Conservation (phyloP, 1,284 basidiomycete species). For the Ustilago crameri region DNA sequence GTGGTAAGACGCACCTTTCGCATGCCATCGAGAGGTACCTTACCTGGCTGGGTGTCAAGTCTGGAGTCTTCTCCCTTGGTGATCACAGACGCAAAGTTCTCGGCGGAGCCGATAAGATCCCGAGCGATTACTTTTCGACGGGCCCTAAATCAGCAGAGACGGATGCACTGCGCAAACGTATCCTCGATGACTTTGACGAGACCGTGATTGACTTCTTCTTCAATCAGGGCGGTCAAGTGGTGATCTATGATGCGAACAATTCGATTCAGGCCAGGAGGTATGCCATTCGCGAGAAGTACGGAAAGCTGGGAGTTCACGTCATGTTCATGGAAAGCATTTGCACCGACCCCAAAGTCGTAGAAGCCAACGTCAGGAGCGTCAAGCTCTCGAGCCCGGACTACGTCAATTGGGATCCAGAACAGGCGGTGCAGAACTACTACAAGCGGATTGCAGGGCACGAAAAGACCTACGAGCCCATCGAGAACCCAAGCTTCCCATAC, state of each 20-base stretch:
- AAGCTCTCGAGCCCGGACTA: slow-evolving; percentile 95
- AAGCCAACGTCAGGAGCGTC: slow-evolving; percentile 92
- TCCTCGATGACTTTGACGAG: slow-evolving; percentile 84
- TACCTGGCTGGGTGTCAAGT: slow-evolving; percentile 97
- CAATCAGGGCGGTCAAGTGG: slow-evolving; percentile 83
- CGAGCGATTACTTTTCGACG: slow-evolving; percentile 88
- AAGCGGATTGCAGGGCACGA: slow-evolving; percentile 88
- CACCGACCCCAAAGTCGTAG: slow-evolving; percentile 83
- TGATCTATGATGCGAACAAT: slow-evolving; percentile 99
- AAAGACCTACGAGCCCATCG: slow-evolving; percentile 86
- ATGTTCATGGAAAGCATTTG: slow-evolving; percentile 77
- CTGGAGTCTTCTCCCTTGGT: slow-evolving; percentile 90
- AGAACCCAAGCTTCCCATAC: slow-evolving; percentile 79
- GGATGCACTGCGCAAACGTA: slow-evolving; percentile 77
- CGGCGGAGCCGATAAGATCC: slow-evolving; percentile 86
- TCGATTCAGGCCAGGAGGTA: slow-evolving; percentile 79
- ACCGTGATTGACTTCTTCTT: slow-evolving; percentile 90
- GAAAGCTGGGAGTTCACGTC: slow-evolving; percentile 82
- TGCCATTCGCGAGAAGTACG: slow-evolving; percentile 82
- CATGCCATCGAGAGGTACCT: slow-evolving; percentile 94
- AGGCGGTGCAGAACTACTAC: slow-evolving; percentile 91
- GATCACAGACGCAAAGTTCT: slow-evolving; percentile 91
- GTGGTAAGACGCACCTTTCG: slow-evolving; percentile 96
- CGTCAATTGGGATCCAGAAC: slow-evolving; percentile 88
- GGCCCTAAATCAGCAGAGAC: slow-evolving; percentile 73